Conservation (phyloP, 129 eudicot genomes). For the Solidago caesia region DNA sequence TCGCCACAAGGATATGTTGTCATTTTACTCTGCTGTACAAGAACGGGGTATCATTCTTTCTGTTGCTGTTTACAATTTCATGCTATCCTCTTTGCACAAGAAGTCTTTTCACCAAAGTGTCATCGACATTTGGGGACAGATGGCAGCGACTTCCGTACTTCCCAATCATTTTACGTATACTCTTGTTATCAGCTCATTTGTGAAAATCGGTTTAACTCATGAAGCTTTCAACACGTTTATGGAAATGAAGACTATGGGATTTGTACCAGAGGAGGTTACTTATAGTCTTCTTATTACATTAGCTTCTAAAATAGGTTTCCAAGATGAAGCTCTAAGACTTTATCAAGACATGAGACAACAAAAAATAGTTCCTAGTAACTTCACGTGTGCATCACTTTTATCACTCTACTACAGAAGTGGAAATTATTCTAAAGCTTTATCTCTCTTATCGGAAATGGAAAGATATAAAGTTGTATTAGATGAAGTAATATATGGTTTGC, state of each 20-base stretch:
- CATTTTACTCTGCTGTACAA: slow-evolving; percentile 79
- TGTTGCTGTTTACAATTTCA: slow-evolving; percentile 78
- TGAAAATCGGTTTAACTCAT: slow-evolving; percentile 54
- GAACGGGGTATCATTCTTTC: slow-evolving; percentile 66
- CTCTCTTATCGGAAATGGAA: slow-evolving; percentile 87
- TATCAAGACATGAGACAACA: slow-evolving; percentile 71
- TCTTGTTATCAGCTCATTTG: slow-evolving; percentile 73
- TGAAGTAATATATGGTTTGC: slow-evolving; percentile 86
- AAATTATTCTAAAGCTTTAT: slow-evolving; percentile 81
- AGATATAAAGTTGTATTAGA: slow-evolving; percentile 61
- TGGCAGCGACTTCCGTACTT: slow-evolving; percentile 37
- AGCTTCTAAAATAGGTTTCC: slow-evolving; percentile 48
- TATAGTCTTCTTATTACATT: slow-evolving; percentile 68
- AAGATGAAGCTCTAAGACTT: slow-evolving; percentile 52
- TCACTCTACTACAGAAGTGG: slow-evolving; percentile 67
- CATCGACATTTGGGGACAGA: slow-evolving; percentile 60
- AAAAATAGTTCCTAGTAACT: slow-evolving; percentile 71
- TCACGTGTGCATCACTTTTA: slow-evolving; percentile 93
- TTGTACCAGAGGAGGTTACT: slow-evolving; percentile 85
- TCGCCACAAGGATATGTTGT: slow-evolving; percentile 80
- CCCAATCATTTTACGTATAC: slow-evolving; percentile 79
- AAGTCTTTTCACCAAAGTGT: slow-evolving; percentile 70
- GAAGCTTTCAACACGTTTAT: slow-evolving; percentile 57
- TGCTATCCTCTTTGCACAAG: slow-evolving; percentile 96
- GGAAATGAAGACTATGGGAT: slow-evolving; percentile 62